Evolutionary conservation across 352 stramenopile genomes (phyloP), one percentile per base, ranked within the genome.

Genomic region (Phytophthora sojae): DNA sequence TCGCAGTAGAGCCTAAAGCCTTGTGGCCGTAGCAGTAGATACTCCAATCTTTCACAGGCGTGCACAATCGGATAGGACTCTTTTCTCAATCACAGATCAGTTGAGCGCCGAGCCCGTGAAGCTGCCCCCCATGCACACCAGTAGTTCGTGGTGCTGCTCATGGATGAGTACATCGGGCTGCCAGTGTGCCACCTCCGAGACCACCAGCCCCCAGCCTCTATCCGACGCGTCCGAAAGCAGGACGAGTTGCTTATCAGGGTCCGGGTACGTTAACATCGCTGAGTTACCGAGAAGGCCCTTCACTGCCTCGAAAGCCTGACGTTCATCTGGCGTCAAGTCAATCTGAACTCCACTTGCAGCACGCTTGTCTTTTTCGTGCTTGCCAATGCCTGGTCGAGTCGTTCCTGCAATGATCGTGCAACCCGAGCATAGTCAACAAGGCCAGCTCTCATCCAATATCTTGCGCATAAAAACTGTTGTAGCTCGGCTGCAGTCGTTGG

Each of bases 71-170:
- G 61, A 5, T 45, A 69, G 0, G 14, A 64, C 23, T 71, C 55
- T n/a, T 26, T 65, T 69, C 35, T 63, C 64, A 23, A 63, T 72
- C 1, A 62, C 64, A 9, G 55, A 74, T 54, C 61, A 73, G 32
- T 66, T 72, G 35, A 76, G 23, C 14, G 55, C 55, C 0, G 56
- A 55, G 4, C 64, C 57, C 0, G 32, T 39, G 15, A 59, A 58
- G 15, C 37, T 45, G 7, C 51, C 56, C 12, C 57, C 52, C 64
- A 67, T 72, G 8, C 57, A 72, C n/a, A 57, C 26, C 3, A 57
- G 17, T 11, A 57, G 26, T 12, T 57, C 23, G 12, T 57, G 51
- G 1, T n/a, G 3, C 21, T 57, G 51, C 12, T 57, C 25, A 12
- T 42, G 14, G 4, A 35, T 23, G 3, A 25, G 25, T 11, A 57